A percentile compares a stretch with the other conserved stretches of the same genome.
Conservation (phyloP, 1,284 basidiomycete genomes). For the Filobasidium uniguttulatum region DNA sequence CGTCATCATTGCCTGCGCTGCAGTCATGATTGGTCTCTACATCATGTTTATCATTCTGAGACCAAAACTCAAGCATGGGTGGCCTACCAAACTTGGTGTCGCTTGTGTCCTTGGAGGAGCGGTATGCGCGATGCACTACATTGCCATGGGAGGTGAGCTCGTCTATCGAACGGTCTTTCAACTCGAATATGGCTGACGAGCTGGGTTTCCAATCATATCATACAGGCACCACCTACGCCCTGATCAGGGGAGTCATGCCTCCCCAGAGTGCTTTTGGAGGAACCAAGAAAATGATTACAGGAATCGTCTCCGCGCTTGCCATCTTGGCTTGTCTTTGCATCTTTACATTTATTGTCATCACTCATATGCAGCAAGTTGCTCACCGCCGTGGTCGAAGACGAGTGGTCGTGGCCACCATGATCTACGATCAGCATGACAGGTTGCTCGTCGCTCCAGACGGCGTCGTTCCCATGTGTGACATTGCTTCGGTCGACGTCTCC, state of each 20-base stretch:
- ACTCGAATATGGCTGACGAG: background rate
- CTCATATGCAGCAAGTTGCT: conserved; percentile 22
- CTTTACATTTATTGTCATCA: conserved; percentile 32
- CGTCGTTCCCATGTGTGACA: conserved; percentile 37
- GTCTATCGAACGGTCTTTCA: background rate
- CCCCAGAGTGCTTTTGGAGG: conserved; percentile 7
- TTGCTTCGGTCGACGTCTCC: conserved; percentile 25
- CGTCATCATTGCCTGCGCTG: conserved; percentile 37
- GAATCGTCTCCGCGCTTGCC: conserved; percentile 37
- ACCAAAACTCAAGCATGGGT: conserved; percentile 39
- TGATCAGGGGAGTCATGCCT: conserved; percentile 30
- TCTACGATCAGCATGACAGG: conserved; percentile 35
- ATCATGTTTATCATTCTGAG: conserved; percentile 41
- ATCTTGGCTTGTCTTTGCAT: conserved; percentile 37
- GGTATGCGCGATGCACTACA: conserved; percentile 37
- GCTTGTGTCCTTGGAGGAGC: conserved; percentile 36
- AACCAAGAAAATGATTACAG: conserved; percentile 34
- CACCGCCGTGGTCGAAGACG: conserved; percentile 33
- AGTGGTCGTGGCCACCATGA: conserved; percentile 37
- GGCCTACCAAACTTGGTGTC: conserved; percentile 35
- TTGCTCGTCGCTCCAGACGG: conserved; percentile 38
- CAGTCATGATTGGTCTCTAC: conserved; percentile 38
- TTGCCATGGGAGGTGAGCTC: conserved; percentile 17
- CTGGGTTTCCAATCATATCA: background rate
- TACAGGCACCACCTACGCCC: conserved; percentile 17